Base-by-base conservation (phyloP, 2,329 filamentous ascomycete genomes). In the Pseudodiploospora longispora region DNA sequence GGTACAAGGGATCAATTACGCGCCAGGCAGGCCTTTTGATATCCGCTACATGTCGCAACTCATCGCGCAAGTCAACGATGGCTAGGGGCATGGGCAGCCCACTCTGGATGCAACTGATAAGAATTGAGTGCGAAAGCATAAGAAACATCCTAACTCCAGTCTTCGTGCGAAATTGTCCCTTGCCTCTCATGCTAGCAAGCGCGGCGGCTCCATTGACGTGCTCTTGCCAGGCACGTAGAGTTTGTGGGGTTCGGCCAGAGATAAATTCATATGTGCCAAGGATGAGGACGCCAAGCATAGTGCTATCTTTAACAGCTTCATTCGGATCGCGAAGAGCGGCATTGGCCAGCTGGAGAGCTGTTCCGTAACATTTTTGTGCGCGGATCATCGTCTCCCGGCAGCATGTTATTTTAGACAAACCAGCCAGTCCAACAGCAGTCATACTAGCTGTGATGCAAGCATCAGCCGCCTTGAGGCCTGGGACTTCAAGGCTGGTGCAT, bases 181-280 rank as follows among this genome's bases (percentile, higher is more conserved):
- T 52, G 12, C 75, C 75, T 40, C 75, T 68, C 50, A 77, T 62
- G 41, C 63, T 66, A 6, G 74, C 69, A 27, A 79, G 61, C 4
- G 68, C 66, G 3, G 70, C 69, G 2, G 75, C 75, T 7, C 74
- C 75, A 39, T 70, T 70, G 33, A 78, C 64, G 51, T 78, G 75
- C 42, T 74, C 62, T 46, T 73, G 68, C 69, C 74, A 78, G 8
- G 71, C 71, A 42, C 64, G 59, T 50, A 76, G 62, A 0, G 72
- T 75, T 42, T 67, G 64, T 6, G 64, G 59, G 6, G 63, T 67
- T 19, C 61, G 64, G 10, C 73, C 72, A 8, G 71, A 69, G 47
- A 78, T 64, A 51, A 72, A 73, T 55, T 78, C 75, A 49, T 73
- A 79, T 4, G 75, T 70, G 36, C 72, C 69, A 5, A 79, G 63